These are phyloP conservation scores for Chenopodium album DNA, from an alignment of 148 eudicot genomes.

Conservation along the genomic window DNA sequence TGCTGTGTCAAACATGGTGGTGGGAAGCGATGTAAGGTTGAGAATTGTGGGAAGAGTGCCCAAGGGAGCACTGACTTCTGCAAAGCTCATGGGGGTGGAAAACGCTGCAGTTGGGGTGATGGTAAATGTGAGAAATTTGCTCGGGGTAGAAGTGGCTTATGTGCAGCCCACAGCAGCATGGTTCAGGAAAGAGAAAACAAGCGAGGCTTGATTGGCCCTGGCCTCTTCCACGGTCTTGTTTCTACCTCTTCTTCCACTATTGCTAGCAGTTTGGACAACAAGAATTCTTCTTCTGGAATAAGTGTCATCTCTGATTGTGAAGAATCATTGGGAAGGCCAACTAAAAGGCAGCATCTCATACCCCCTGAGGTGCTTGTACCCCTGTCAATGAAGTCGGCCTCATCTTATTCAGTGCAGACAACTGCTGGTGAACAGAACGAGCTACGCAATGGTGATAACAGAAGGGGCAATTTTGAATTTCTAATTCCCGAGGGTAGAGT, in stretches of 20 bases:
- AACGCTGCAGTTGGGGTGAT: constrained; percentile 72
- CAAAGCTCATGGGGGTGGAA: constrained; percentile 97
- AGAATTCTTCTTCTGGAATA: constrained; percentile 47
- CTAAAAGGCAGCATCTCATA: constrained; percentile 54
- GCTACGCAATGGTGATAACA: constrained; percentile 22
- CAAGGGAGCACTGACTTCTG: constrained; percentile 97
- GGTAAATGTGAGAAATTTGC: constrained; percentile 89
- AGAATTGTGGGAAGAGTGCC: constrained; percentile 80
- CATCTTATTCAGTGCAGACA: constrained; percentile 35
- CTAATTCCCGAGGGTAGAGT: constrained; percentile 79
- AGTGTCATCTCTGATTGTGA: constrained; percentile 59
- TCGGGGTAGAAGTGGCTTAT: constrained; percentile 84
- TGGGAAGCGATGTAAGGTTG: constrained; percentile 81
- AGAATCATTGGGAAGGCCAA: constrained; percentile 42
- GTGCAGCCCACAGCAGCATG: constrained; percentile 81
- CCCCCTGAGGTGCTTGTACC: constrained; percentile 93
- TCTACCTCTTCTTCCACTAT: constrained; percentile 35
- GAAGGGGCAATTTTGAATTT: constrained; percentile 29
- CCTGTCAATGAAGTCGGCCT: constrained; percentile 72
- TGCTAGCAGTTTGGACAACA: constrained; percentile 40
- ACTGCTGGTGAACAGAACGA: constrained; percentile 31
- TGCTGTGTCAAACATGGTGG: constrained; percentile 94
- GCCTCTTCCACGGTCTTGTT: constrained; percentile 83
- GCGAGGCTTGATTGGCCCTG: constrained; percentile 61
- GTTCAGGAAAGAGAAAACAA: constrained; percentile 53